Conservation (phyloP, 2,329 filamentous ascomycete species). For the Penicillium verrucosum region DNA sequence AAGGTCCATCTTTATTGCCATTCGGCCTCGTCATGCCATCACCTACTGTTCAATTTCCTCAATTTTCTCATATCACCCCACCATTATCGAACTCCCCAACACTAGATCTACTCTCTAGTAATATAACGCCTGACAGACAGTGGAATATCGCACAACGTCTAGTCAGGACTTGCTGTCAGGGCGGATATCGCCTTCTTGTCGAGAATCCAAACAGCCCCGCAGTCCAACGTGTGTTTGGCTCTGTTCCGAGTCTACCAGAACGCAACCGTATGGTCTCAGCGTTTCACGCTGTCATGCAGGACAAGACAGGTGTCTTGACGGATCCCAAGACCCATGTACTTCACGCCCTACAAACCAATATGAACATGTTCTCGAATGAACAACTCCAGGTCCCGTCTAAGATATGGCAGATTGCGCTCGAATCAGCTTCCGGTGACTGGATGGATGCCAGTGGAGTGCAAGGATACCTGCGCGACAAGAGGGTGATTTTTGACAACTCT, state of each 20-base stretch:
- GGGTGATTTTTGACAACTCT: conserved; percentile 13
- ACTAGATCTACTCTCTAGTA: background rate
- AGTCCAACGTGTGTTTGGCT: conserved; percentile 18
- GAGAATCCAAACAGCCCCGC: conserved; percentile 5
- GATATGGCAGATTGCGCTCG: conserved; percentile 17
- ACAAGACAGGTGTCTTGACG: conserved; percentile 13
- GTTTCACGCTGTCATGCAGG: conserved; percentile 15
- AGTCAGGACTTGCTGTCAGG: conserved; percentile 22
- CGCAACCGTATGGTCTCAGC: conserved; percentile 17
- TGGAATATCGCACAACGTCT: conserved; percentile 22
- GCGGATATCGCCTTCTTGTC: conserved; percentile 21
- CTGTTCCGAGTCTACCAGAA: conserved; percentile 3
- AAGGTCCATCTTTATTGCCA: conserved; percentile 16
- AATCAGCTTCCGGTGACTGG: conserved; percentile 17
- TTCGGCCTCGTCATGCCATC: conserved; percentile 16
- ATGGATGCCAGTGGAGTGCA: conserved; percentile 28
- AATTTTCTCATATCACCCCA: background rate
- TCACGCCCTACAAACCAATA: conserved; percentile 8
- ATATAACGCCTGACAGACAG: conserved; percentile 5
- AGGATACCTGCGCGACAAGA: conserved; percentile 16
- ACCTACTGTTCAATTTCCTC: conserved; percentile 2
- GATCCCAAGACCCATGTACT: conserved; percentile 19
- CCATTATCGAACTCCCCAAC: conserved; percentile 1
- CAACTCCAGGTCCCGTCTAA: conserved; percentile 10
- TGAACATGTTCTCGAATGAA: conserved; percentile 9